Evolutionary conservation across 257 asterid genomes (phyloP).

Genomic region (Linderniella brevidens): DNA sequence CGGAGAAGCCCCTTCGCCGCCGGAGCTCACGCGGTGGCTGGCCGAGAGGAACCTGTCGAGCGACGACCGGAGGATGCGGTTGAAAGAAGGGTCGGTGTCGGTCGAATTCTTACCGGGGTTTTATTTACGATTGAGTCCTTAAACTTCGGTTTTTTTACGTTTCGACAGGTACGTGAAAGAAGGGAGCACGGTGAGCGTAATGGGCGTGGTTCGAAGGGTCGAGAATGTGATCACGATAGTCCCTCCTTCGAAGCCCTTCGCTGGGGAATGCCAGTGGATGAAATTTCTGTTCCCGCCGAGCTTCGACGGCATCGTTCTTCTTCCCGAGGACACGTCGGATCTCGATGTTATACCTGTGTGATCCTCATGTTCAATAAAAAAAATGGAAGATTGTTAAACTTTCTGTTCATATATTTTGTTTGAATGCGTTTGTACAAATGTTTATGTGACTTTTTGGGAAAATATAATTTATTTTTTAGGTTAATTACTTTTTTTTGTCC

Average conservation of each 20-base stretch:
- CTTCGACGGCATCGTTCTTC: conserved; percentile 43
- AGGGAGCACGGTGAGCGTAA: conserved; percentile 53
- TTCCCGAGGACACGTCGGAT: conserved; percentile 50
- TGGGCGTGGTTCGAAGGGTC: conserved; percentile 59
- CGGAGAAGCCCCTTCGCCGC: conserved; percentile 22
- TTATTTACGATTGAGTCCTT: not conserved
- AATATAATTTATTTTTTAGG: no score
- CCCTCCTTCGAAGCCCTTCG: conserved; percentile 47
- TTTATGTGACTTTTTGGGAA: no score
- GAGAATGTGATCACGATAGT: conserved; percentile 52
- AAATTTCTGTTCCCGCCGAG: conserved; percentile 53
- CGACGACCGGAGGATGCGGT: conserved; percentile 49
- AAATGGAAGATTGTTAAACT: no score
- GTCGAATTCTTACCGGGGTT: not conserved
- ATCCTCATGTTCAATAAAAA: conserved; percentile 1
- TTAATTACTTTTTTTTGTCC: no score
- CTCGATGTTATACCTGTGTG: conserved; percentile 47
- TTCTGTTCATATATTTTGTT: no score
- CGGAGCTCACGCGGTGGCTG: conserved; percentile 39
- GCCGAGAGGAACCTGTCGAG: conserved; percentile 42
- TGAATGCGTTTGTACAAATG: no score
- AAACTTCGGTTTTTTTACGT: not conserved
- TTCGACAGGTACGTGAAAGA: conserved; percentile 37
- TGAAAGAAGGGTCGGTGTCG: conserved; percentile 55
- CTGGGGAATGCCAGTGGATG: conserved; percentile 53